Conservation (phyloP, 345 rosid genomes). For the Acer campestre region DNA sequence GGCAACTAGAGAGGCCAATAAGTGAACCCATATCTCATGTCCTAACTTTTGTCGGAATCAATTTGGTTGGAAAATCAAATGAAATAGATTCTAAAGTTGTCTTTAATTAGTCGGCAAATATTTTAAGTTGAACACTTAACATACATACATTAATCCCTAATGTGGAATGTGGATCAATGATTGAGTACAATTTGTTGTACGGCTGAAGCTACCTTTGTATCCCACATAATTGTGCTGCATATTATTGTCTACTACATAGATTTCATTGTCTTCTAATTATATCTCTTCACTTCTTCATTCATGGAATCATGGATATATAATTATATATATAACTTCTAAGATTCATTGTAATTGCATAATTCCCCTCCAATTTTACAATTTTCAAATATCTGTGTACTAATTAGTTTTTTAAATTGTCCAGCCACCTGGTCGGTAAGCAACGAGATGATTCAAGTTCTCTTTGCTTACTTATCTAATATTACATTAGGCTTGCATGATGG, state of each 20-base stretch:
- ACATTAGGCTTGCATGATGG: no score
- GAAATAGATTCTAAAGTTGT: neutral
- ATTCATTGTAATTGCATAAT: no score
- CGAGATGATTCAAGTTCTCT: no score
- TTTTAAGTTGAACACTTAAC: neutral
- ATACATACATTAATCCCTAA: neutral
- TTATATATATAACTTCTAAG: no score
- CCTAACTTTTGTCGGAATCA: neutral
- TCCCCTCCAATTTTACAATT: no score
- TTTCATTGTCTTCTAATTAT: neutral
- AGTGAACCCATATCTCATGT: neutral
- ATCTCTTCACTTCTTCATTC: neutral
- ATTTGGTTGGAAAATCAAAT: neutral
- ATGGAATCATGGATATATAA: no score
- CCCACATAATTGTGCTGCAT: neutral
- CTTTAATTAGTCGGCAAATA: neutral
- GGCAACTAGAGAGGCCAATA: neutral
- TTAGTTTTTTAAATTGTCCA: no score
- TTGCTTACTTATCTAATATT: no score
- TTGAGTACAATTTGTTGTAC: conserved; percentile 12
- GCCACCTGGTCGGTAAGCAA: no score
- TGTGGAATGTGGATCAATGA: neutral
- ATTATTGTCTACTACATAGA: neutral
- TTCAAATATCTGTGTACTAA: no score
- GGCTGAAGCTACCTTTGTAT: neutral